phyloP scores from a whole-genome alignment of 179 eudicot species.

The Amaranthus tricolor region DNA sequence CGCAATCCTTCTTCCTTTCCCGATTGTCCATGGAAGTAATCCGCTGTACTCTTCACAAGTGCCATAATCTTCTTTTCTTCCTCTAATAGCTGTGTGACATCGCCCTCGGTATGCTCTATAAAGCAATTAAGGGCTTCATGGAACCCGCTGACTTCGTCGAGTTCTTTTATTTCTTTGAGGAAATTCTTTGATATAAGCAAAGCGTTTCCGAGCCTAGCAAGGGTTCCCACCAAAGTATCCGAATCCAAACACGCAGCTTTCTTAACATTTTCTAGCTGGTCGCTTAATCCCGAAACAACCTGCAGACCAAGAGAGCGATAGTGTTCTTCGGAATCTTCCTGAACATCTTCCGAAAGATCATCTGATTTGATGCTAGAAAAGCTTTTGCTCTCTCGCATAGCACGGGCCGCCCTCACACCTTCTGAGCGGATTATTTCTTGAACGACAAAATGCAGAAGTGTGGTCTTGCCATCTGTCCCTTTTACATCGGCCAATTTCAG shows the following conservation, averaged over 20 bases:
- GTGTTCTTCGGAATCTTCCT: constrained; percentile 60
- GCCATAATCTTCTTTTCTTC: constrained; percentile 80
- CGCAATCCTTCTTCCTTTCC: constrained; percentile 80
- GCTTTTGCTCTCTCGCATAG: constrained; percentile 42
- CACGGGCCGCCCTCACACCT: constrained; percentile 71
- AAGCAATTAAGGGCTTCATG: constrained; percentile 47
- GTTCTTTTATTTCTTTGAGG: constrained; percentile 44
- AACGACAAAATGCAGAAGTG: constrained; percentile 79
- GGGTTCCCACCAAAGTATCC: constrained; percentile 57
- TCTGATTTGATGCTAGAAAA: constrained; percentile 59
- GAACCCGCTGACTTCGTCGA: constrained; percentile 49
- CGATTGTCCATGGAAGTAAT: constrained; percentile 75
- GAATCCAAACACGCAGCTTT: constrained; percentile 66
- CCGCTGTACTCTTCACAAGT: constrained; percentile 58
- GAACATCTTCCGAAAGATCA: constrained; percentile 46
- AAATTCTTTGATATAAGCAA: constrained; percentile 50
- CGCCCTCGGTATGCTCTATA: constrained; percentile 56
- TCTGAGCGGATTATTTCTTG: constrained; percentile 86
- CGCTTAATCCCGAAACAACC: constrained; percentile 57
- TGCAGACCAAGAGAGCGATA: constrained; percentile 64
- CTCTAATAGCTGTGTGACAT: constrained; percentile 43
- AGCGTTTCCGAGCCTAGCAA: constrained; percentile 52
- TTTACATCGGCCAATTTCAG: constrained; percentile 75
- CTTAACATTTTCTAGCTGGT: constrained; percentile 62
- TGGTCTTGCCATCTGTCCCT: constrained; percentile 82